Evolutionary conservation across 176 grass and related monocot species (phyloP).

Genomic region (Carex myosuroides): DNA sequence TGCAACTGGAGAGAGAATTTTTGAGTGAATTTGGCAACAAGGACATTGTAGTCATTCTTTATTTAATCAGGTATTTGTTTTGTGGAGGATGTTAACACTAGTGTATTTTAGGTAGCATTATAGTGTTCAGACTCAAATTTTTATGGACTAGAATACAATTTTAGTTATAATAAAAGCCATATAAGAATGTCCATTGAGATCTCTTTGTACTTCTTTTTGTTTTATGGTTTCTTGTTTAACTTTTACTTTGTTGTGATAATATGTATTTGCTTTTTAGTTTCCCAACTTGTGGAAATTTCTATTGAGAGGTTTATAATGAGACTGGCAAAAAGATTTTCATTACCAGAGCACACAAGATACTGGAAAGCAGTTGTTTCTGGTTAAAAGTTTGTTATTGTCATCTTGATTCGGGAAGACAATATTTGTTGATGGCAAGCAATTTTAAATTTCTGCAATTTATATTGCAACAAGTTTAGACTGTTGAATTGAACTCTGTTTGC

Average conservation of each 20-base stretch:
- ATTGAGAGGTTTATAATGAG: neutral
- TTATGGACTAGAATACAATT: neutral
- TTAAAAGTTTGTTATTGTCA: neutral
- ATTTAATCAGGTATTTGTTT: neutral
- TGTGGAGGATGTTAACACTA: slow-evolving; percentile 10
- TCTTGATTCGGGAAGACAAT: neutral
- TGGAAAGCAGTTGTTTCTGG: neutral
- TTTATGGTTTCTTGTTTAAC: neutral
- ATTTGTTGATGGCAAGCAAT: neutral
- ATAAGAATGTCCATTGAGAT: neutral
- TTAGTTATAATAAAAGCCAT: neutral
- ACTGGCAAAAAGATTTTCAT: neutral
- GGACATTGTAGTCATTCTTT: slow-evolving; percentile 11
- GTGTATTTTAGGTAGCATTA: slow-evolving; percentile 8
- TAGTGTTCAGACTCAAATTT: neutral
- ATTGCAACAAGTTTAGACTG: neutral
- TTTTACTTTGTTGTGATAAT: neutral
- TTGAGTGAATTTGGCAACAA: slow-evolving; percentile 31
- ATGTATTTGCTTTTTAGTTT: neutral
- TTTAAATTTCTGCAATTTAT: neutral
- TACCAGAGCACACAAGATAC: neutral
- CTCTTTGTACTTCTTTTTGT: neutral
- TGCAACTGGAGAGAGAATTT: slow-evolving; percentile 75
- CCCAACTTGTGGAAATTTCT: neutral
- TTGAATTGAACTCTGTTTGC: neutral